Base-by-base conservation (phyloP, 805 yeast species). In the Brettanomyces sp. region DNA sequence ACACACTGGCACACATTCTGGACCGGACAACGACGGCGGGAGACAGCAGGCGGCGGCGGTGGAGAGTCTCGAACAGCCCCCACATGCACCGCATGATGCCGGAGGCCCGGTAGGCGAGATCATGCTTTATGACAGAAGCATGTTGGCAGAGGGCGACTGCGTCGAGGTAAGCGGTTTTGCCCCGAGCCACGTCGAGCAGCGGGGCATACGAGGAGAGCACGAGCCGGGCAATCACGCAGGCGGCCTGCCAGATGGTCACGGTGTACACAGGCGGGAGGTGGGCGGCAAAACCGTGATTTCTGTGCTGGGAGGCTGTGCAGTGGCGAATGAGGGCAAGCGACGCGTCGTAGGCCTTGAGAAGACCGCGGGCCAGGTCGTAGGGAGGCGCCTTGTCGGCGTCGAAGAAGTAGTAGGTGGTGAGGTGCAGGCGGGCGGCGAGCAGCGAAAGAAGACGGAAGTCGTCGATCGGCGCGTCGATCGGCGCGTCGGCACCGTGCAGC, bases 31-130 rank as follows among this genome's bases (percentile, higher is more conserved):
- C 74, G 4, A 85, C 79, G 37, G 68, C 66, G 13, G 62, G 60
- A 8, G 65, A 62, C 47, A 59, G 53, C n/a, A 63, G 62, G 34
- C 57, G 63, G 50, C 75, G 77, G 38, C 77, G 81, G 51, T 80
- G 77, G 53, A 89, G 67, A 4, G 82, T 73, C 43, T 82, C 76
- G 63, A 85, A 85, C 48, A 89, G 70, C 49, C 84, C 86, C 99
- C 99, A 91, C 70, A 89, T 82, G 58, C 89, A 89, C 56, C 85
- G 77, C 93, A 93, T 87, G 48, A 93, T 88, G 7, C 96, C 96
- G 41, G 95, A 81, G 0, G 95, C 85, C 52, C 98, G 75, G 60
- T 86, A 87, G 0, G 97, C 87, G 72, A 93, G 81, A 59, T 91
- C 99, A 64, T 90, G 93, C 56, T 88, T 88, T 55, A 87, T 69